These are phyloP conservation scores for Dothidotthia symphoricarpi DNA, from an alignment of 2,329 filamentous ascomycete genomes.

Conservation along the genomic window DNA sequence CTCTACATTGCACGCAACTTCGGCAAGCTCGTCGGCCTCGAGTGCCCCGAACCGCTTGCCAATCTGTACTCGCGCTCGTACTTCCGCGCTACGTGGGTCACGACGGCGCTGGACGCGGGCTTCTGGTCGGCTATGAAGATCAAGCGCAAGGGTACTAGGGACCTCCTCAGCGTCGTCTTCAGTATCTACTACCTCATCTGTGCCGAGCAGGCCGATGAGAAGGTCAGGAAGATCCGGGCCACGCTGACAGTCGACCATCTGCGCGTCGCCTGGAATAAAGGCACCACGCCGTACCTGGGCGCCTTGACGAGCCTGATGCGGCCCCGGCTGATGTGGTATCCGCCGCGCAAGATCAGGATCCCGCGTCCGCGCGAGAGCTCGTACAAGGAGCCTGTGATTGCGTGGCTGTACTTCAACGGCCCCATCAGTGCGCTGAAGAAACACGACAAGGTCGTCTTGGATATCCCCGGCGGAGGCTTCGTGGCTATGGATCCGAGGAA, in stretches of 20 bases:
- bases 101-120: slow-evolving; percentile 90
- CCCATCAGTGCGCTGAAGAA: slow-evolving; percentile 73
- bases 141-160: slow-evolving; percentile 72
- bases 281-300: slow-evolving; percentile 79
- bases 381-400: slow-evolving; percentile 78
- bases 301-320: slow-evolving; percentile 71
- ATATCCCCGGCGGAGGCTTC: slow-evolving; percentile 91
- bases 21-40: slow-evolving; percentile 83
- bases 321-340: slow-evolving; percentile 76
- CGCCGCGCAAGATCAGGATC: slow-evolving; percentile 79
- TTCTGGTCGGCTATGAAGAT: slow-evolving; percentile 99
- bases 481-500: slow-evolving; percentile 95
- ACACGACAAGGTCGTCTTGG: slow-evolving; percentile 76
- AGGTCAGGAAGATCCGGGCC: slow-evolving; percentile 85
- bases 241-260: slow-evolving; percentile 88
- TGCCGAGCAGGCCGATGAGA: slow-evolving; percentile 92
- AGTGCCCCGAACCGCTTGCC: slow-evolving; percentile 87
- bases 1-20: slow-evolving; percentile 92
- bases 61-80: slow-evolving; percentile 92
- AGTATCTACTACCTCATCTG: slow-evolving; percentile 88
- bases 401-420: slow-evolving; percentile 94
- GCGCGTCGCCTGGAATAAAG: slow-evolving; percentile 93
- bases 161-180: slow-evolving; percentile 80
- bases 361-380: slow-evolving; percentile 74
- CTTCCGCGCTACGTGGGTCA: slow-evolving; percentile 95